Evolutionary conservation across 257 asterid species (phyloP).

Genomic region (Nicotiana noctiflora): DNA sequence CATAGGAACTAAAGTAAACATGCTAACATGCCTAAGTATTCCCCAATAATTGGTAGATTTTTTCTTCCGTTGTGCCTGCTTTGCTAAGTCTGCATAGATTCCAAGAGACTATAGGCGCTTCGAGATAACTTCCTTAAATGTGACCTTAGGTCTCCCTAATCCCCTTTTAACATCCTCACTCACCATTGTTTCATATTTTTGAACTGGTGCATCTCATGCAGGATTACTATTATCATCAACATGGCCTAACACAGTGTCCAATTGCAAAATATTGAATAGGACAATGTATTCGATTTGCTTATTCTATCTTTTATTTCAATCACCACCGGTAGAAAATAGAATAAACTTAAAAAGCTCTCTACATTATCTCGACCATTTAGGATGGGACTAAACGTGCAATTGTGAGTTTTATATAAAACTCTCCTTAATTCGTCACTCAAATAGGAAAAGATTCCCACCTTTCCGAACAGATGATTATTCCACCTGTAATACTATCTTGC

Average conservation of each 20-base stretch:
- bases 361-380: neutral
- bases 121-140: neutral
- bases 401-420: neutral
- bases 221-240: neutral
- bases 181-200: neutral
- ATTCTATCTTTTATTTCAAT: neutral
- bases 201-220: neutral
- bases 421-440: neutral
- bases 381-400: neutral
- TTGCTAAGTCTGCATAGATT: neutral
- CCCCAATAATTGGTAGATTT: neutral
- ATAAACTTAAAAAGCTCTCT: neutral
- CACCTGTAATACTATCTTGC: neutral
- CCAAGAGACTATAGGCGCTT: neutral
- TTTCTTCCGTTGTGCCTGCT: neutral
- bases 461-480: neutral
- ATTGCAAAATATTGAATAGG: neutral
- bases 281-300: neutral
- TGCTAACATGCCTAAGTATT: neutral
- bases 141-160: neutral
- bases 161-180: neutral
- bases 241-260: neutral
- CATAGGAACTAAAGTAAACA: neutral
- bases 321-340: neutral
- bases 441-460: neutral